A percentile compares a stretch with the other conserved stretches of the same genome.
Conservation (phyloP, 2,329 filamentous ascomycete species). For the Verticillium nonalfalfae region DNA sequence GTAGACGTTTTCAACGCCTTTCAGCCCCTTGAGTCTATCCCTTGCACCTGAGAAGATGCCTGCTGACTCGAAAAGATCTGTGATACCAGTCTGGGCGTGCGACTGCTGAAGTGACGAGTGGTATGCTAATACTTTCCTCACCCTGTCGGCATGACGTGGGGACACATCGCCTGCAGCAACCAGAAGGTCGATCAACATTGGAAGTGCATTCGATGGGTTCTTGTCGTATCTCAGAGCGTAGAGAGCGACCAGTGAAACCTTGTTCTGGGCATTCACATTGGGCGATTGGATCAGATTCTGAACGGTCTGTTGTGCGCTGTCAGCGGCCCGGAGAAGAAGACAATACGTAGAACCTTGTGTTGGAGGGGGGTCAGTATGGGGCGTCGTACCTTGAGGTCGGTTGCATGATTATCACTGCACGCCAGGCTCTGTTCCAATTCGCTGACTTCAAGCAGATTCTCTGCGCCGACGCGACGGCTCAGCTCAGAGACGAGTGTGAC, state of each 20-base stretch:
- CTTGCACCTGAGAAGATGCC: slow-evolving; percentile 88
- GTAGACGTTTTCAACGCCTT: slow-evolving; percentile 98
- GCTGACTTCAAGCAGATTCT: slow-evolving; percentile 89
- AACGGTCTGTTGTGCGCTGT: slow-evolving; percentile 50
- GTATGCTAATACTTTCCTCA: slow-evolving; percentile 77
- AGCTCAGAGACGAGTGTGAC: slow-evolving; percentile 93
- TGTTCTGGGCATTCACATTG: slow-evolving; percentile 70
- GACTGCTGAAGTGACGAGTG: slow-evolving; percentile 80
- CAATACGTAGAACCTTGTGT: too few relatives aligned
- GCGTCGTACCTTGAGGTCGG: slow-evolving; percentile 72
- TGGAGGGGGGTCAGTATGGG: not conserved
- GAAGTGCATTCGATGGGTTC: slow-evolving; percentile 74
- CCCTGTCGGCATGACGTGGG: slow-evolving; percentile 67
- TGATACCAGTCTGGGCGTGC: slow-evolving; percentile 69
- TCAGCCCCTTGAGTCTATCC: slow-evolving; percentile 86
- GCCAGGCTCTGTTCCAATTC: slow-evolving; percentile 95
- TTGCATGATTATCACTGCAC: slow-evolving; percentile 90
- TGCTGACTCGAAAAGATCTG: slow-evolving; percentile 85
- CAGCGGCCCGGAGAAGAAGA: not conserved
- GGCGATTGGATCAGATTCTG: slow-evolving; percentile 82
- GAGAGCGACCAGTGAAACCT: slow-evolving; percentile 84
- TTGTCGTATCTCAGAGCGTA: slow-evolving; percentile 92
- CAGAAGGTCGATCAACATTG: slow-evolving; percentile 82
- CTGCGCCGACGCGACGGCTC: slow-evolving; percentile 77
- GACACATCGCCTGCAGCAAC: slow-evolving; percentile 77